Evolutionary conservation across 2,329 filamentous ascomycete genomes (phyloP).

Genomic region (Camptophora hylomeconis): DNA sequence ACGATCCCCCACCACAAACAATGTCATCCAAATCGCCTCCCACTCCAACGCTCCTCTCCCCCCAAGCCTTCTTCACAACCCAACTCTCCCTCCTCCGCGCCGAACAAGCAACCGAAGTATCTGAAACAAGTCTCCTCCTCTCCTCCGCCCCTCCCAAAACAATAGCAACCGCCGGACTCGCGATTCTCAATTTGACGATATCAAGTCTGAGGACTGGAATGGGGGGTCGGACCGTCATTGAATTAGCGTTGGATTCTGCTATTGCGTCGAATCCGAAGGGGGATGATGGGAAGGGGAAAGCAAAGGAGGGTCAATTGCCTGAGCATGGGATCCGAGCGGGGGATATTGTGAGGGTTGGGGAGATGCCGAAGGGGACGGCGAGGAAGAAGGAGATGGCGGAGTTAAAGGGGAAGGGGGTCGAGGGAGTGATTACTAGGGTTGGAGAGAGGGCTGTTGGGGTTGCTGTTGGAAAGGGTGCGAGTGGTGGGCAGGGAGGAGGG

Average conservation of each 20-base stretch:
- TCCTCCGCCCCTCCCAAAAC: conserved; percentile 20
- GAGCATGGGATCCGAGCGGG: conserved; percentile 35
- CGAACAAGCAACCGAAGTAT: conserved; percentile 32
- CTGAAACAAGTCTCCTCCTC: conserved; percentile 28
- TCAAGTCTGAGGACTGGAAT: conserved; percentile 72
- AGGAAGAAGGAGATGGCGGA: conserved; percentile 21
- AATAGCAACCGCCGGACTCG: conserved; percentile 28
- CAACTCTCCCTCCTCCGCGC: conserved; percentile 29
- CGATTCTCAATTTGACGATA: conserved; percentile 36
- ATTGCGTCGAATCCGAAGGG: conserved; percentile 31
- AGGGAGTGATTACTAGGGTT: conserved; percentile 34
- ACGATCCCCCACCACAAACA: too few relatives aligned
- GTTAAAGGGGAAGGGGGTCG: conserved; percentile 22
- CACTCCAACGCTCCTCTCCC: too few relatives aligned
- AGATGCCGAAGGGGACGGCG: conserved; percentile 22
- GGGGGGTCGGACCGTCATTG: conserved; percentile 79
- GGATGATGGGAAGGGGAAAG: conserved; percentile 6
- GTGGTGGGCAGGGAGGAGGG: too few relatives aligned
- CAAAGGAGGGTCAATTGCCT: conserved; percentile 20
- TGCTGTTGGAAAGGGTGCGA: conserved; percentile 30
- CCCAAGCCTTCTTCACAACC: conserved; percentile 28
- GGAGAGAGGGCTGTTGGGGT: conserved; percentile 31
- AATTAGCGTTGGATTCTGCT: conserved; percentile 61
- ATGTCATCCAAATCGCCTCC: too few relatives aligned
- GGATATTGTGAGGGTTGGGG: conserved; percentile 33